Percentiles rank a stretch among this genome's conserved stretches.
Evolutionary conservation across 169 alveolate species (phyloP).

Genomic region (Cryptosporidium tyzzeri): DNA sequence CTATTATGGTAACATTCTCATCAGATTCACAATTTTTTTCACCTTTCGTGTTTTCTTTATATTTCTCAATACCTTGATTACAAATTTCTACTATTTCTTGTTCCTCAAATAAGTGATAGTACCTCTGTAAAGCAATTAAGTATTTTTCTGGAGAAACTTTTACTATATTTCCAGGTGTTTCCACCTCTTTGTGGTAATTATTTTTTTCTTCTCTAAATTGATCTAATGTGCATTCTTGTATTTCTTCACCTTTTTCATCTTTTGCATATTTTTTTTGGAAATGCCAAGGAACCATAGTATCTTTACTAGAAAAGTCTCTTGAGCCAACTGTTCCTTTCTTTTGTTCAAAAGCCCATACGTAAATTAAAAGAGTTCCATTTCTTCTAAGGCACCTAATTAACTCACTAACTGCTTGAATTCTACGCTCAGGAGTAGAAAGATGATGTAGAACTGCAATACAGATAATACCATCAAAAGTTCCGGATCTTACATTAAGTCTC

Average conservation of each 20-base stretch:
- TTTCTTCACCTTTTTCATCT: neutral
- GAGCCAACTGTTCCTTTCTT: conserved; percentile 74
- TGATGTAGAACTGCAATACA: conserved; percentile 77
- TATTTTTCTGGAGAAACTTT: conserved; percentile 60
- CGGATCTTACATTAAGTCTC: conserved; percentile 40
- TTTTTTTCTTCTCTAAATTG: neutral
- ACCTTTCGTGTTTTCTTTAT: neutral
- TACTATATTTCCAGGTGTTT: neutral
- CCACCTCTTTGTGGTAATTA: neutral
- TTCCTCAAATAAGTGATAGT: conserved; percentile 61
- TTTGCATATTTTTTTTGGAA: conserved; percentile 71
- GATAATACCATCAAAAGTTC: conserved; percentile 68
- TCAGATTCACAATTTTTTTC: neutral
- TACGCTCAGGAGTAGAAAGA: conserved; percentile 60
- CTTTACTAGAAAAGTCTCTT: conserved; percentile 49
- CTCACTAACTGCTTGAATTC: conserved; percentile 61
- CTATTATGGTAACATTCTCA: neutral
- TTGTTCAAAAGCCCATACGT: conserved; percentile 77
- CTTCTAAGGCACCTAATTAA: conserved; percentile 48
- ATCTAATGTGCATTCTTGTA: neutral
- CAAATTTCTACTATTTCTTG: conserved; percentile 55
- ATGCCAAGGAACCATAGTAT: conserved; percentile 77
- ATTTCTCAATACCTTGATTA: conserved; percentile 34
- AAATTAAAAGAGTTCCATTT: conserved; percentile 54
- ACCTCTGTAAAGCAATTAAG: conserved; percentile 51